Percentiles rank a stretch among this genome's conserved stretches.
Evolutionary conservation across 345 rosid genomes (phyloP).

Genomic region (Zanthoxylum bungeanum): DNA sequence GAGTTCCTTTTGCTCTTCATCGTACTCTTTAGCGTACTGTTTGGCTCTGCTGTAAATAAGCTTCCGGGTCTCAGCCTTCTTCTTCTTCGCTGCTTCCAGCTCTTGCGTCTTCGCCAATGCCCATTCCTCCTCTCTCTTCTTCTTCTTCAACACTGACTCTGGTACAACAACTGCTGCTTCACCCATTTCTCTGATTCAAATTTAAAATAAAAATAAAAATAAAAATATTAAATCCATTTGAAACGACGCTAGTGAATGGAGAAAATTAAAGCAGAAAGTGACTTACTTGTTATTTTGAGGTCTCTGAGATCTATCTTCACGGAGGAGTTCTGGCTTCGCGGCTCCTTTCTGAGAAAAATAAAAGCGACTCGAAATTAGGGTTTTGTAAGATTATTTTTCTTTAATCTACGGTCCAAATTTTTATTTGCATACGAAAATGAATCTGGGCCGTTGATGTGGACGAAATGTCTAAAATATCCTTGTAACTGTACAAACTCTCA

Average conservation of each 20-base stretch:
- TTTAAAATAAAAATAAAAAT: too few species aligned
- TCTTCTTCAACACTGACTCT: slow-evolving; percentile 77
- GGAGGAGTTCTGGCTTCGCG: not conserved
- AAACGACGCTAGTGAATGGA: not conserved
- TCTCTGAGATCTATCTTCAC: not conserved
- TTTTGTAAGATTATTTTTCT: not conserved
- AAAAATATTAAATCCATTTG: too few species aligned
- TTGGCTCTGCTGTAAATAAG: slow-evolving; percentile 54
- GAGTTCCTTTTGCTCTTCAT: slow-evolving; percentile 58
- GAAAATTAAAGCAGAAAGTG: not conserved
- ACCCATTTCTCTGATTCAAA: slow-evolving; percentile 17
- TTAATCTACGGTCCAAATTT: not conserved
- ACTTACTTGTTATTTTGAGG: not conserved
- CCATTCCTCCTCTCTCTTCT: slow-evolving; percentile 73
- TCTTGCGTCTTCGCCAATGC: slow-evolving; percentile 45
- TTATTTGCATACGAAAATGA: not conserved
- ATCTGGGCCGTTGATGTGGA: not conserved
- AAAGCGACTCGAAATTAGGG: not conserved
- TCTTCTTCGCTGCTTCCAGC: slow-evolving; percentile 45
- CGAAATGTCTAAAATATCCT: too few species aligned
- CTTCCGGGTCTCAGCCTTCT: slow-evolving; percentile 52
- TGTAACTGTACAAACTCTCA: too few species aligned
- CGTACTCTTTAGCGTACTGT: slow-evolving; percentile 58
- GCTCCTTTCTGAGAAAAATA: not conserved
- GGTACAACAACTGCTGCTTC: slow-evolving; percentile 47